A percentile compares a stretch with the other conserved stretches of the same genome.
phyloP scores from a whole-genome alignment of 164 flowering plant species.

The Nelumbo lutea region DNA sequence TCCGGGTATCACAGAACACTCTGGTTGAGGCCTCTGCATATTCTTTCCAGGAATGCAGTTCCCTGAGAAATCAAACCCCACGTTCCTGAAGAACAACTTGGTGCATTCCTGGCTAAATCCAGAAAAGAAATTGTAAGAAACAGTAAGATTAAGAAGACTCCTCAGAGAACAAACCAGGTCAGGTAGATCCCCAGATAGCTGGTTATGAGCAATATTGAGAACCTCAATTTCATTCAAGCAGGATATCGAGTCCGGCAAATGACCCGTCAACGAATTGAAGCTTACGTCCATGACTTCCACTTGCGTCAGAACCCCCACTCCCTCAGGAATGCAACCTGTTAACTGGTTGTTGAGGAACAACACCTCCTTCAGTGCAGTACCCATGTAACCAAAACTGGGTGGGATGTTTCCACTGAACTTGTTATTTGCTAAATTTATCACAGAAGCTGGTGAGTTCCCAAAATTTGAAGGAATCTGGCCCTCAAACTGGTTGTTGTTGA shows the following conservation, averaged over 20 bases:
- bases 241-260: slow-evolving; percentile 72
- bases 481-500: too few species aligned
- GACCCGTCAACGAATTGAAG: slow-evolving; percentile 71
- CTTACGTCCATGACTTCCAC: slow-evolving; percentile 78
- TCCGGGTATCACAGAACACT: slow-evolving; percentile 50
- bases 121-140: slow-evolving; percentile 79
- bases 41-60: slow-evolving; percentile 73
- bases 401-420: slow-evolving; percentile 61
- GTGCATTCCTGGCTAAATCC: slow-evolving; percentile 70
- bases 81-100: slow-evolving; percentile 35
- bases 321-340: slow-evolving; percentile 87
- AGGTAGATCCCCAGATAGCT: slow-evolving; percentile 65
- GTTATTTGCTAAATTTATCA: too few species aligned
- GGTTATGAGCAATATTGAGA: slow-evolving; percentile 69
- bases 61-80: slow-evolving; percentile 66
- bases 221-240: slow-evolving; percentile 64
- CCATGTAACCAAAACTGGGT: slow-evolving; percentile 58
- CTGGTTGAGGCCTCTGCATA: slow-evolving; percentile 69
- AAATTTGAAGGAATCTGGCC: too few species aligned
- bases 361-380: slow-evolving; percentile 60
- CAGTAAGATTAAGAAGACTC: slow-evolving; percentile 59
- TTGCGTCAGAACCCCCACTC: slow-evolving; percentile 58
- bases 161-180: slow-evolving; percentile 59
- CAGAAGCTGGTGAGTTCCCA: too few species aligned
- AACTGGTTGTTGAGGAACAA: slow-evolving; percentile 24